Percentiles rank a stretch among this genome's conserved stretches.
Evolutionary conservation across 768 basidiomycete genomes (phyloP).

Genomic region (Clitopilus hobsonii): DNA sequence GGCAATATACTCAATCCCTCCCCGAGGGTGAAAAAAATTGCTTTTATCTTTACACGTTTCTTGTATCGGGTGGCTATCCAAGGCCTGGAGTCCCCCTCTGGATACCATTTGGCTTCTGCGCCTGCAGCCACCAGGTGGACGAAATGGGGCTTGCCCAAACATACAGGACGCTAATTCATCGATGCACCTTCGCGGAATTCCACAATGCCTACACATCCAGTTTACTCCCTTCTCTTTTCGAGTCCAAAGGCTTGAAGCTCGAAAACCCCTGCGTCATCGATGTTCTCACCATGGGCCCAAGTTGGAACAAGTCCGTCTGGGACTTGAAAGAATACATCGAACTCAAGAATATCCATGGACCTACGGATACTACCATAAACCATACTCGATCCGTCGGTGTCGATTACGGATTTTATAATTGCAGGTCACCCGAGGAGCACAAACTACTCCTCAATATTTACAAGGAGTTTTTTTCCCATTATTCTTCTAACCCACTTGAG

Average conservation of each 20-base stretch:
- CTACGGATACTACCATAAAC: neutral
- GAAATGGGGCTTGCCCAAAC: slow-evolving; percentile 7
- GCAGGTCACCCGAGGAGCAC: slow-evolving; percentile 18
- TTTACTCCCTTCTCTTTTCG: slow-evolving; percentile 19
- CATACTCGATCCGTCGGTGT: slow-evolving; percentile 10
- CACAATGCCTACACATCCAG: slow-evolving; percentile 19
- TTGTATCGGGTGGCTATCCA: slow-evolving; percentile 10
- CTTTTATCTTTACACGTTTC: neutral
- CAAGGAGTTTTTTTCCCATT: slow-evolving; percentile 21
- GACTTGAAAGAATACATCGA: slow-evolving; percentile 26
- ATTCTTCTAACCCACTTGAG: slow-evolving; percentile 20
- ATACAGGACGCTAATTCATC: slow-evolving; percentile 18
- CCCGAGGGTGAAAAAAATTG: neutral
- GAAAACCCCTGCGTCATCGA: slow-evolving; percentile 15
- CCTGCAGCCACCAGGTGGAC: slow-evolving; percentile 2
- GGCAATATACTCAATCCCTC: neutral
- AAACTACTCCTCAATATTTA: slow-evolving; percentile 25
- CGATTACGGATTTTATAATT: slow-evolving; percentile 34
- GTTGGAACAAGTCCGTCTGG: slow-evolving; percentile 27
- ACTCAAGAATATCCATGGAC: slow-evolving; percentile 5
- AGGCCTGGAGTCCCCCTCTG: slow-evolving; percentile 9
- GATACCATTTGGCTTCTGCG: slow-evolving; percentile 20
- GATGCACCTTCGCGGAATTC: slow-evolving; percentile 32
- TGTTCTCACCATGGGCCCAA: slow-evolving; percentile 12
- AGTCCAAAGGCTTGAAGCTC: slow-evolving; percentile 13